Base-by-base conservation (phyloP, 495 filamentous ascomycete genomes). In the Penicillium herquei region DNA sequence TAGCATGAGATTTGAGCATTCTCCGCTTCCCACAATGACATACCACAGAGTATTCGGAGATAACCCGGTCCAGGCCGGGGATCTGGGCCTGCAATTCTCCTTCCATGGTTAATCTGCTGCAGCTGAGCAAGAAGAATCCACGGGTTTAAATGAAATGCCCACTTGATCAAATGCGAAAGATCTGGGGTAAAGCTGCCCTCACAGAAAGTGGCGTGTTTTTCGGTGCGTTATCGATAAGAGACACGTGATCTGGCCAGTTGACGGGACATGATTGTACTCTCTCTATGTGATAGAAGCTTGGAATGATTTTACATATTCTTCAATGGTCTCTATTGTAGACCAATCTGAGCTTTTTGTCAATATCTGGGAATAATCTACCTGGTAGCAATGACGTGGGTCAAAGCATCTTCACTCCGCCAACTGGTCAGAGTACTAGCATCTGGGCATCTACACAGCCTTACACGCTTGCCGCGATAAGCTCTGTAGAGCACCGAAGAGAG, bases 1-100 rank as follows among this genome's bases (percentile, higher is more conserved):
- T 30, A 37, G 67, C 40, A 60, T 52, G 21, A 26, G 21, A 26
- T 26, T 26, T 26, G 21, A 26, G 21, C 21, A 4, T 26, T 4
- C 21, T 26, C 21, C 21, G 21, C 21, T 26, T 26, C 21, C 21
- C 21, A 26, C 21, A 51, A 41, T 46, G 37, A 70, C 77, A 61
- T 71, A 80, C 78, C 58, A 91, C 88, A 17, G 93, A 92, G 68
- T 98, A 98, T 69, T 95, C 90, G 37, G 91, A 90, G 49, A 98
- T 77, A 53, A 96, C 83, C 42, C 87, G 90, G 72, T 98, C 94
- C 54, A 96, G 87, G 58, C 87, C 86, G 46, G 94, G 93, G 54
- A 98, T 85, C 62, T 88, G 85, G 32, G 88, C 78, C 69, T 87
- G 87, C 65, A 98, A 89, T 80, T 97, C 89, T 61, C 87, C 79